Evolutionary conservation across 441 rosid genomes (phyloP).

Genomic region (Eruca vesicaria): DNA sequence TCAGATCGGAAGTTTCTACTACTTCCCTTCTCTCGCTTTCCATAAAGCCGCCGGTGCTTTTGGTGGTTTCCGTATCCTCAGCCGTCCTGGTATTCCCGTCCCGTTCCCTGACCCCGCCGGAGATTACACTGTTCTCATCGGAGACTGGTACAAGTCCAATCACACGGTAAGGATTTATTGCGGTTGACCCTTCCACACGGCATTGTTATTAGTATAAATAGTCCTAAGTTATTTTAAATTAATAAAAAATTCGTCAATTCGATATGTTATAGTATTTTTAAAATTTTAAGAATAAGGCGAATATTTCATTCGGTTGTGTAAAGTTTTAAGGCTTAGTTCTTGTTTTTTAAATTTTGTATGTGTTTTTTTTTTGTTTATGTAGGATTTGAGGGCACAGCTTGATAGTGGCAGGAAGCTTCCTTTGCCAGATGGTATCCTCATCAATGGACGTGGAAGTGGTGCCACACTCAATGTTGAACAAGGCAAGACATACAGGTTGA

Average conservation of each 20-base stretch:
- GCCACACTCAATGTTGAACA: slow-evolving; percentile 68
- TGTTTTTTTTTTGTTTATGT: background rate
- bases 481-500: slow-evolving; percentile 87
- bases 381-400: background rate
- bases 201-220: background rate
- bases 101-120: background rate
- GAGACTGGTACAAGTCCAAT: background rate
- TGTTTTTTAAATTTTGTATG: background rate
- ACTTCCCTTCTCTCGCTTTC: slow-evolving; percentile 67
- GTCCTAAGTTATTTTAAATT: background rate
- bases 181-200: background rate
- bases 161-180: background rate
- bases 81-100: background rate
- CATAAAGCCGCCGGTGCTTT: slow-evolving; percentile 87
- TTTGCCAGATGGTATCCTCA: slow-evolving; percentile 44
- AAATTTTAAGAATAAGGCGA: too few species aligned
- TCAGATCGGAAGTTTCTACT: slow-evolving; percentile 33
- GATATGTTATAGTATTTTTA: background rate
- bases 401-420: slow-evolving; percentile 5
- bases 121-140: slow-evolving; percentile 2
- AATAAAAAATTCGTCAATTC: too few species aligned
- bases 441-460: slow-evolving; percentile 86
- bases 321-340: too few species aligned
- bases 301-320: too few species aligned
- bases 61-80: slow-evolving; percentile 41